Base-by-base conservation (phyloP, 2,329 filamentous ascomycete species). In the Nemania sp. region DNA sequence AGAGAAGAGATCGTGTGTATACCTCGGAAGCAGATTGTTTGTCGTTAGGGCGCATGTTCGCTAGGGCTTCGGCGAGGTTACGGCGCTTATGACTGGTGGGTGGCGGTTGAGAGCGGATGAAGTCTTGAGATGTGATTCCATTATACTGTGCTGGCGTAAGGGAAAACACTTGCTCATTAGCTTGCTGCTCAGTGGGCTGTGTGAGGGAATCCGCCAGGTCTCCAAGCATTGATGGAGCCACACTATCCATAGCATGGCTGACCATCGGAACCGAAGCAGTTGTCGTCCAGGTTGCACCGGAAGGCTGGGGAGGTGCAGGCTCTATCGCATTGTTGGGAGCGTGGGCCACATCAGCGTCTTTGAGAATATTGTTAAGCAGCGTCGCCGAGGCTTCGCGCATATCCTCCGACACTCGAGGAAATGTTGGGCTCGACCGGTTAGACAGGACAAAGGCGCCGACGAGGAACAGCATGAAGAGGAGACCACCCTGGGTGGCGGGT, bases 391-490 rank as follows among this genome's bases (percentile, higher is more conserved):
- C 90, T 65, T 86, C 88, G 61, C 90, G 89, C 58, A 95, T 87
- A 69, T 94, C 90, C 58, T 94, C 90, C 37, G 91, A 90, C 73
- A 94, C 89, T 58, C 85, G 85, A 52, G 90, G 90, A 68, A 96
- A 88, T 67, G 87, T 86, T 40, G 88, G 80, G 18, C 88, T 82
- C 46, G 87, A 85, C 68, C 87, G 87, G 78, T 93, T 96, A 34
- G 94, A 97, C 64, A 95, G 90, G 69, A 98, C 92, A 73, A 97
- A 97, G 54, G 95, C 95, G 73, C 95, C 95, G 66, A 97, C 93
- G 56, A 99, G 89, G 73, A 99, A 90, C 68, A 97, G 90, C 92
- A 97, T 96, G 77, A 94, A 89, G 75, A 98, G 83, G 70, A 98
- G 79, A 71, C 91, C 86, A 53, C 92, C 91, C 70, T 93, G 90